phyloP scores from a whole-genome alignment of 805 yeast species.

The Pichia nanzhaoensis region DNA sequence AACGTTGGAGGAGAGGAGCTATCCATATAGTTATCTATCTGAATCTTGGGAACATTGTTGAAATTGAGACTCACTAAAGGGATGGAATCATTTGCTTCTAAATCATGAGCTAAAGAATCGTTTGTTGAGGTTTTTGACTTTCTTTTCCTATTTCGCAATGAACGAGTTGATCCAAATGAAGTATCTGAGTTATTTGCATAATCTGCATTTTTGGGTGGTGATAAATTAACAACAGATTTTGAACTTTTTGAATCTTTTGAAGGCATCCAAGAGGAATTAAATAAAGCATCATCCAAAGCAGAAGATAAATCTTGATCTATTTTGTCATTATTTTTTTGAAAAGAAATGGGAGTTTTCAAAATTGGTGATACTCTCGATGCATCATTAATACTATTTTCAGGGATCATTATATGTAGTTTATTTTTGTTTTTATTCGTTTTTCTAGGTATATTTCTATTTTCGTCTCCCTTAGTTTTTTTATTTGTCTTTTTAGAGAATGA shows the following conservation, averaged over 20 bases:
- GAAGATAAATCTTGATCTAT: constrained; percentile 8
- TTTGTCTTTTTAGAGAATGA: neutral
- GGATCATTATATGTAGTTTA: neutral
- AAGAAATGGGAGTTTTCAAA: neutral
- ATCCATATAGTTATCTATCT: constrained; percentile 4
- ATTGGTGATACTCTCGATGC: constrained; percentile 1
- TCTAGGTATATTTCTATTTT: neutral
- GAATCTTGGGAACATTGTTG: constrained; percentile 2
- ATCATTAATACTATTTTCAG: neutral
- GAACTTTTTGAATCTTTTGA: neutral
- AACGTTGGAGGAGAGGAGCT: neutral
- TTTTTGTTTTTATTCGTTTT: neutral
- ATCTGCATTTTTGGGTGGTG: constrained; percentile 6
- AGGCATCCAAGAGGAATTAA: constrained; percentile 11
- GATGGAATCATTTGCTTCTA: constrained; percentile 11
- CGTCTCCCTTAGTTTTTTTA: neutral
- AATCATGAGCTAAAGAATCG: constrained; percentile 8
- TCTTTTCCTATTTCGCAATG: constrained; percentile 6
- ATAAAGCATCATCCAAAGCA: constrained; percentile 11
- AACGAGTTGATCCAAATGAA: neutral
- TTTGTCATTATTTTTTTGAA: constrained; percentile 2
- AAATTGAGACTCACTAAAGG: constrained; percentile 11
- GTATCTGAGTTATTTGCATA: neutral
- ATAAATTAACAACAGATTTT: neutral
- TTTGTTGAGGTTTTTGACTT: neutral